Evolutionary conservation across 805 yeast species (phyloP).

Genomic region (Zygosaccharomyces kombuchaensis): DNA sequence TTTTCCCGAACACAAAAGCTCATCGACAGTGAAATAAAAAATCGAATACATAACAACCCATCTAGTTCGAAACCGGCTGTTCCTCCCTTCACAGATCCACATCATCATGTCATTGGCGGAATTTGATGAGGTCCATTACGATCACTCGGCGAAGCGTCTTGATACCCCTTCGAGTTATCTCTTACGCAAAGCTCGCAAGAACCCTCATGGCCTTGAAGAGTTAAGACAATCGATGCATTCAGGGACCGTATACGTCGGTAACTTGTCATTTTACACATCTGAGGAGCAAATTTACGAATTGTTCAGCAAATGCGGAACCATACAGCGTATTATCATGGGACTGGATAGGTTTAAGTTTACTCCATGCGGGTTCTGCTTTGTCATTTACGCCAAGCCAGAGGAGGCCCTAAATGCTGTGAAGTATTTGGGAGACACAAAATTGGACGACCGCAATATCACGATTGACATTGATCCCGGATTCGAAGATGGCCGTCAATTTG

Average conservation of each 20-base stretch:
- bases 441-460: constrained; percentile 76
- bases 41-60: too few species aligned
- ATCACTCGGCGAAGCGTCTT: constrained; percentile 59
- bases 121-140: constrained; percentile 52
- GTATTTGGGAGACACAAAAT: constrained; percentile 72
- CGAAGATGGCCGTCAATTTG: constrained; percentile 91
- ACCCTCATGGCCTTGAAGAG: constrained; percentile 51
- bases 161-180: constrained; percentile 71
- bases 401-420: constrained; percentile 82
- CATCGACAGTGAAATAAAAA: too few species aligned
- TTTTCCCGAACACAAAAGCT: not conserved
- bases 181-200: constrained; percentile 56
- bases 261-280: constrained; percentile 81
- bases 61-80: too few species aligned
- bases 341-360: constrained; percentile 84
- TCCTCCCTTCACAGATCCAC: too few species aligned
- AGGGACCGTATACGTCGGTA: constrained; percentile 86
- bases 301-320: constrained; percentile 75
- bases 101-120: constrained; percentile 43
- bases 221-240: constrained; percentile 62
- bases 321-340: constrained; percentile 87
- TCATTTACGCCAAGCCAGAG: constrained; percentile 61
- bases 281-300: constrained; percentile 92
- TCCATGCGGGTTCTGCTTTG: constrained; percentile 96
- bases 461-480: constrained; percentile 96